These are phyloP conservation scores for Anisogramma anomala DNA, from an alignment of 2,329 filamentous ascomycete species.

Conservation along the genomic window DNA sequence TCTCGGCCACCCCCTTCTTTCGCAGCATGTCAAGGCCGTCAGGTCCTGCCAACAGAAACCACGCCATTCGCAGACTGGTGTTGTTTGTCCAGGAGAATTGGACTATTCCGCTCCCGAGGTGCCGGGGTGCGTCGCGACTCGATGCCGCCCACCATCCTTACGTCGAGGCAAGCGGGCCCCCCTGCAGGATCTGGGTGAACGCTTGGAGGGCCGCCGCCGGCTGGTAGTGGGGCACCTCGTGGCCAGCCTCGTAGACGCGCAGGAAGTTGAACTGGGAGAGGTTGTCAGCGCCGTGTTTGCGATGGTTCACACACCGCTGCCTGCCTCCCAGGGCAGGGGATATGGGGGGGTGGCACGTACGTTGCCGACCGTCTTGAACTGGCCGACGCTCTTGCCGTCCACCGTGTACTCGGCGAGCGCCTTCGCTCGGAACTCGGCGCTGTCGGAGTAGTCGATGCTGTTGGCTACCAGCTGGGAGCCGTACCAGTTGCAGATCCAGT, in stretches of 20 bases:
- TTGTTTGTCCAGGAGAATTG: too few species aligned
- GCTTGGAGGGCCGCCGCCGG: constrained; percentile 12
- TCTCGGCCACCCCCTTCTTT: too few species aligned
- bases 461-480: constrained; percentile 37
- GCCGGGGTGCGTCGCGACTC: neutral
- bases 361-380: constrained; percentile 39
- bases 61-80: too few species aligned
- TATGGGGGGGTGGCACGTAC: constrained; percentile 1
- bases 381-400: constrained; percentile 33
- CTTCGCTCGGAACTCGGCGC: constrained; percentile 28
- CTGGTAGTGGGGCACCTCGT: constrained; percentile 14
- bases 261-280: constrained; percentile 29
- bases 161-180: constrained; percentile 8
- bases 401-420: constrained; percentile 34
- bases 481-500: constrained; percentile 48
- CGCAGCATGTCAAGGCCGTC: too few species aligned
- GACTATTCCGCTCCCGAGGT: neutral
- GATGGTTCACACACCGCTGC: too few species aligned
- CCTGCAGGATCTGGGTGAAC: constrained; percentile 13
- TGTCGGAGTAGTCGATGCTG: constrained; percentile 30
- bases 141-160: neutral
- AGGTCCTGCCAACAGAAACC: too few species aligned
- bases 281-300: too few species aligned
- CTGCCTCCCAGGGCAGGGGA: too few species aligned
- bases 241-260: constrained; percentile 23